Conservation (phyloP, 2,329 filamentous ascomycete genomes). For the Colletotrichum somersetense region DNA sequence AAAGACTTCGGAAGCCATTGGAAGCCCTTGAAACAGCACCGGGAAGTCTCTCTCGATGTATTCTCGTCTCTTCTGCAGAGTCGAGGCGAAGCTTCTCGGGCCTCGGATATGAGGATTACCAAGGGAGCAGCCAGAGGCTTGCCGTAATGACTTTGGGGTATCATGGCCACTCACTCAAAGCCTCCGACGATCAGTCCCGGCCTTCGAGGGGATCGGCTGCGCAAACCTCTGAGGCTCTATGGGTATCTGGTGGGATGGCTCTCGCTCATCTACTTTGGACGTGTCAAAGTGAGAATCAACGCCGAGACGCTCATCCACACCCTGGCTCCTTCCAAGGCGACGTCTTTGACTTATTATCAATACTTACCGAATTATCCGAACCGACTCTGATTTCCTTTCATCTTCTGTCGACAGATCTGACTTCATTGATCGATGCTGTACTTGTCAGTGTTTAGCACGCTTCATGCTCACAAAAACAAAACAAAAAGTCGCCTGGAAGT, state of each 20-base stretch:
- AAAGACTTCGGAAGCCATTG: neutral
- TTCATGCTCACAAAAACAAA: neutral
- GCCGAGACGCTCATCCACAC: neutral
- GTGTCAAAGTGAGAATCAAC: neutral
- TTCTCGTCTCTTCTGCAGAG: too few relatives aligned
- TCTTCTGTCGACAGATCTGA: neutral
- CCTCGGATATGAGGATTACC: neutral
- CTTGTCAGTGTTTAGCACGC: neutral
- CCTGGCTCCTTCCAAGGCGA: too few relatives aligned
- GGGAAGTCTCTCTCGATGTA: neutral
- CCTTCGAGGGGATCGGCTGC: neutral
- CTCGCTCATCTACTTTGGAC: neutral
- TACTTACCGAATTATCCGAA: neutral
- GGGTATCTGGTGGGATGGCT: neutral
- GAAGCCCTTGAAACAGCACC: too few relatives aligned
- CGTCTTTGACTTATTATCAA: neutral
- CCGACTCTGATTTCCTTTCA: neutral
- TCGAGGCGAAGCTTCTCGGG: neutral
- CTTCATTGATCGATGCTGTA: neutral
- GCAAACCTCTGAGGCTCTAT: neutral
- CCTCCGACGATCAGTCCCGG: neutral
- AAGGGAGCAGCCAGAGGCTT: neutral
- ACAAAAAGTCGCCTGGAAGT: neutral
- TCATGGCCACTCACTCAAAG: neutral
- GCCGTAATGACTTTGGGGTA: neutral